Conservation (phyloP, 495 filamentous ascomycete species). For the Sporormia fimetaria region DNA sequence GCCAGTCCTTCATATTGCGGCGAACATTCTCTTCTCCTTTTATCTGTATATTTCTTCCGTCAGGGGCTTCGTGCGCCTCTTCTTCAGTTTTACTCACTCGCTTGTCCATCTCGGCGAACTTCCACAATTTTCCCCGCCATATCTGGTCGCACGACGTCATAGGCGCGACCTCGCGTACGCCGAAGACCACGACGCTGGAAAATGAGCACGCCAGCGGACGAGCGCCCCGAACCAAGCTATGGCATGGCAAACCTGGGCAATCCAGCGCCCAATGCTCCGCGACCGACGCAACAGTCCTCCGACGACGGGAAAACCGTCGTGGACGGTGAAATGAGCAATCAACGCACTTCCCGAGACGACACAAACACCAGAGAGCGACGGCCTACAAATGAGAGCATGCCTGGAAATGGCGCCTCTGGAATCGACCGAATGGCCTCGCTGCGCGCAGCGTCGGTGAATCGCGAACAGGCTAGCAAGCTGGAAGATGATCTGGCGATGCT, state of each 20-base stretch:
- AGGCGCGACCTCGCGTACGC: too few species aligned
- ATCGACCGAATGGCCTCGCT: conserved; percentile 27
- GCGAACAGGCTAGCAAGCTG: conserved; percentile 60
- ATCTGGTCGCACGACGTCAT: not conserved
- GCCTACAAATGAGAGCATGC: conserved; percentile 10
- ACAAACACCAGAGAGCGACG: not conserved
- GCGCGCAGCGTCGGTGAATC: conserved; percentile 40
- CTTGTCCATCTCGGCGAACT: too few species aligned
- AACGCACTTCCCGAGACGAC: not conserved
- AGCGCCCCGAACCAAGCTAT: conserved; percentile 34
- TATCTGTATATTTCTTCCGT: too few species aligned
- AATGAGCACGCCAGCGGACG: conserved; percentile 47
- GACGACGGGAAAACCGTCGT: conserved; percentile 22
- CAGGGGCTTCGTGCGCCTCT: not conserved
- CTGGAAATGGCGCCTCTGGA: conserved; percentile 31
- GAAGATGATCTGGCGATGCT: conserved; percentile 79
- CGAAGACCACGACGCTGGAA: too few species aligned
- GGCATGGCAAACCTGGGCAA: conserved; percentile 16
- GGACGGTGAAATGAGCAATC: conserved; percentile 14
- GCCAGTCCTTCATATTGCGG: too few species aligned
- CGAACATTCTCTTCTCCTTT: too few species aligned
- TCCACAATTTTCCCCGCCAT: conserved; percentile 18
- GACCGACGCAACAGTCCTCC: conserved; percentile 17
- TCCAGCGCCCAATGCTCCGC: conserved; percentile 10
- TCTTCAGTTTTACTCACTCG: conserved; percentile 1